Conservation (phyloP, 169 alveolate species). For the Plasmodium cynomolgi region DNA sequence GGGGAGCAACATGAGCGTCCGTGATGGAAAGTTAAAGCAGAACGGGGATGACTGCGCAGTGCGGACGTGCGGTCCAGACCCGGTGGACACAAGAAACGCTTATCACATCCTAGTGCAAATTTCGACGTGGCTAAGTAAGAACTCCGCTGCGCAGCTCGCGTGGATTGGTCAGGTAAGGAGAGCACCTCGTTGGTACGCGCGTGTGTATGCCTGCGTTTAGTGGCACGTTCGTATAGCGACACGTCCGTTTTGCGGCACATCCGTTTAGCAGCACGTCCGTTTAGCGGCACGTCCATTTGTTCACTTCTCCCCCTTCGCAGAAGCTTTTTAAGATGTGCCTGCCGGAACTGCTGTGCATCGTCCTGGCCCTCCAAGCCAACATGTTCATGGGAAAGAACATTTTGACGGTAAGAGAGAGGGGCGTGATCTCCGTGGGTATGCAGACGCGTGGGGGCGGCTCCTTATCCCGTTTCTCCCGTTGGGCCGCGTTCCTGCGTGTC, state of each 20-base stretch:
- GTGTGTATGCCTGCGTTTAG: not conserved
- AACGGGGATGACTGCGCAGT: not conserved
- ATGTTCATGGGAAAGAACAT: slow-evolving; percentile 55
- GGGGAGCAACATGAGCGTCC: not conserved
- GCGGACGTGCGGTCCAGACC: not conserved
- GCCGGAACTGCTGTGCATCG: slow-evolving; percentile 56
- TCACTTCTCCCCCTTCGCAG: not conserved
- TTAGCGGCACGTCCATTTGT: not conserved
- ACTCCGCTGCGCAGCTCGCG: slow-evolving; percentile 38
- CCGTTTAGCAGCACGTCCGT: too few species aligned
- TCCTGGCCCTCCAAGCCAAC: slow-evolving; percentile 57
- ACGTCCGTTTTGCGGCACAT: too few species aligned
- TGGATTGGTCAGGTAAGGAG: slow-evolving; percentile 63
- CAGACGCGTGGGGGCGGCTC: not conserved
- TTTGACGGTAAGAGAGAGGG: slow-evolving; percentile 28
- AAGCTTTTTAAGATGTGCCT: slow-evolving; percentile 63
- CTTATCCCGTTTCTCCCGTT: not conserved
- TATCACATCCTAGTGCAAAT: slow-evolving; percentile 43
- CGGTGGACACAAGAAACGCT: slow-evolving; percentile 14
- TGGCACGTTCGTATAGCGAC: too few species aligned
- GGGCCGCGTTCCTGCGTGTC: not conserved
- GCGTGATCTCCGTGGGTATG: not conserved
- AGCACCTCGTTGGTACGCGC: not conserved
- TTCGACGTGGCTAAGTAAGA: slow-evolving; percentile 67
- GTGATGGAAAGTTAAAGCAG: not conserved